Evolutionary conservation across 176 grass and related monocot genomes (phyloP).

Genomic region (Zoysia pacifica): DNA sequence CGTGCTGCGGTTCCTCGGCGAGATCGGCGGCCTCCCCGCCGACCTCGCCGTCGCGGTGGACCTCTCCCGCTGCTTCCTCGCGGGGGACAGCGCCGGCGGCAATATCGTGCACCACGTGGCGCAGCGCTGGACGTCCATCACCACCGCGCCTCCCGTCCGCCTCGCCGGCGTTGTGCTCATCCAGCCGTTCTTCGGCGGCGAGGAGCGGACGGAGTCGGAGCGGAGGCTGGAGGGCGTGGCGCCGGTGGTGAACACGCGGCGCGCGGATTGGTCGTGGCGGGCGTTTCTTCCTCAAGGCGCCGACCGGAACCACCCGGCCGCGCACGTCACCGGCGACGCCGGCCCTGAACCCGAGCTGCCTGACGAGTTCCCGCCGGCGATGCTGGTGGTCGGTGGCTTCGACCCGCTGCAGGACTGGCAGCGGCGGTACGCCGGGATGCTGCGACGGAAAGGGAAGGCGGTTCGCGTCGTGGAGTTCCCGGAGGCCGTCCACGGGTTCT

Average conservation of each 20-base stretch:
- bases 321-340: conserved; percentile 43
- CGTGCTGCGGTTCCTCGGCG: conserved; percentile 48
- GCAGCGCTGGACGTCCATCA: conserved; percentile 36
- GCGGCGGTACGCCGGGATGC: conserved; percentile 46
- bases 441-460: conserved; percentile 20
- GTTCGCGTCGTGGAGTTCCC: conserved; percentile 42
- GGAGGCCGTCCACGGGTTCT: conserved; percentile 55
- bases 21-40: neutral
- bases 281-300: conserved; percentile 54
- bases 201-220: conserved; percentile 52
- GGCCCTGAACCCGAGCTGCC: conserved; percentile 17
- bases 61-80: conserved; percentile 59
- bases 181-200: conserved; percentile 70
- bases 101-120: conserved; percentile 80
- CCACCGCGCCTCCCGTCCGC: neutral
- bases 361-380: conserved; percentile 48
- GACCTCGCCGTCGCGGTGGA: conserved; percentile 25
- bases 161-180: conserved; percentile 45
- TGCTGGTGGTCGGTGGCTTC: conserved; percentile 48
- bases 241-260: conserved; percentile 46
- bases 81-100: conserved; percentile 73
- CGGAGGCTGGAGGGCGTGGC: conserved; percentile 42
- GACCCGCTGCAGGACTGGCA: conserved; percentile 65
- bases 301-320: conserved; percentile 50
- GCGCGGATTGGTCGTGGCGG: conserved; percentile 50